These are phyloP conservation scores for Paracamarosporium sp. DNA, from an alignment of 2,329 filamentous ascomycete species.

Conservation along the genomic window DNA sequence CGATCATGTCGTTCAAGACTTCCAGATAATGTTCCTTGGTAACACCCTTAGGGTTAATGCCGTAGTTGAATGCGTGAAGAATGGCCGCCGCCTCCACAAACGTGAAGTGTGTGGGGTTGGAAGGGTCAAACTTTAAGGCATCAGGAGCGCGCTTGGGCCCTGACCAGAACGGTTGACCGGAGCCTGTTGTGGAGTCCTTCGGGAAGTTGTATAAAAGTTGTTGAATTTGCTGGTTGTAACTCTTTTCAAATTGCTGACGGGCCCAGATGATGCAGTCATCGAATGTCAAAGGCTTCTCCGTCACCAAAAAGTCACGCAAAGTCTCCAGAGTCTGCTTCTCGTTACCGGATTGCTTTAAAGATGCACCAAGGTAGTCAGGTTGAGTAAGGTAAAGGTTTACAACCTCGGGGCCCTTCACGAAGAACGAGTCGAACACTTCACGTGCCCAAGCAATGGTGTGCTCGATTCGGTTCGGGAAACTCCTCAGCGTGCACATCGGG, in stretches of 20 bases:
- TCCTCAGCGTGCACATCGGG: conserved; percentile 96
- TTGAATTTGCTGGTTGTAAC: conserved; percentile 96
- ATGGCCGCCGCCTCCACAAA: conserved; percentile 91
- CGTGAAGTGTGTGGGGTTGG: conserved; percentile 83
- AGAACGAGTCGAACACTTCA: conserved; percentile 92
- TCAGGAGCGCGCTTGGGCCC: conserved; percentile 96
- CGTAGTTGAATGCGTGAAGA: conserved; percentile 96
- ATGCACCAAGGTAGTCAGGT: conserved; percentile 85
- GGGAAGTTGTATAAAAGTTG: conserved; percentile 97
- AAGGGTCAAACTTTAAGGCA: conserved; percentile 83
- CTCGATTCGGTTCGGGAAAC: conserved; percentile 98
- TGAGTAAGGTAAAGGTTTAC: conserved; percentile 94
- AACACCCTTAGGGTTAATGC: conserved; percentile 82
- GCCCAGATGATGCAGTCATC: conserved; percentile 98
- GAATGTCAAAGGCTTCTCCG: conserved; percentile 88
- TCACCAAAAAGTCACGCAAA: conserved; percentile 87
- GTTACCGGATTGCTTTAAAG: conserved; percentile 90
- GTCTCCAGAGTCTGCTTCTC: conserved; percentile 93
- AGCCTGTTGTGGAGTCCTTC: conserved; percentile 87
- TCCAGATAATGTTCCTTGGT: conserved; percentile 76
- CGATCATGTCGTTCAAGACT: conserved; percentile 89
- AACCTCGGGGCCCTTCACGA: conserved; percentile 90
- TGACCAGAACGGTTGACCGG: conserved; percentile 94
- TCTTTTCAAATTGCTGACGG: conserved; percentile 89
- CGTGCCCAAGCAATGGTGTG: conserved; percentile 99